Conservation (phyloP, 768 basidiomycete genomes). For the Asterophora lycoperdoides region DNA sequence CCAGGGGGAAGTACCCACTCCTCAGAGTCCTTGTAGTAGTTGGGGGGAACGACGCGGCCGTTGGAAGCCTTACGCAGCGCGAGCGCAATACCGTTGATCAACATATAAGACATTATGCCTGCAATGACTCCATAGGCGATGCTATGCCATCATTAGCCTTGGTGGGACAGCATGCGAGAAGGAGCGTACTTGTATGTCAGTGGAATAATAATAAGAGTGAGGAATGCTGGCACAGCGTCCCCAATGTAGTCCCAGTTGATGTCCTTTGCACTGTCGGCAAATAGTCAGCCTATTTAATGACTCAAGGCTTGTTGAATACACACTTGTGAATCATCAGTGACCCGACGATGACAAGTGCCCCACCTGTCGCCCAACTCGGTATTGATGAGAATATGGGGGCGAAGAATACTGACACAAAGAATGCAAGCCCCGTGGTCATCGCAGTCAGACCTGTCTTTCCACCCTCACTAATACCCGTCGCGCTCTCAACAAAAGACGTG, state of each 20-base stretch:
- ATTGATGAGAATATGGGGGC: slow-evolving; percentile 87
- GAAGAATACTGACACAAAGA: slow-evolving; percentile 85
- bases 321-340: slow-evolving; percentile 85
- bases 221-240: slow-evolving; percentile 82
- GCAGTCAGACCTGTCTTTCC: slow-evolving; percentile 86
- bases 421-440: slow-evolving; percentile 64
- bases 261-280: slow-evolving; percentile 54
- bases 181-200: slow-evolving; percentile 65
- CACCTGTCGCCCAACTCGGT: slow-evolving; percentile 83
- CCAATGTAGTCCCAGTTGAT: slow-evolving; percentile 91
- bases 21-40: slow-evolving; percentile 61
- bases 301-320: slow-evolving; percentile 17
- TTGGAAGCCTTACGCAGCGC: slow-evolving; percentile 47
- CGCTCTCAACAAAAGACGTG: slow-evolving; percentile 79
- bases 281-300: neutral
- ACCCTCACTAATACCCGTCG: slow-evolving; percentile 81
- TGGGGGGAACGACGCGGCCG: slow-evolving; percentile 62
- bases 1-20: slow-evolving; percentile 72
- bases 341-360: slow-evolving; percentile 82
- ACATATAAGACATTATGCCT: slow-evolving; percentile 63
- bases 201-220: slow-evolving; percentile 77
- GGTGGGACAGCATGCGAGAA: neutral
- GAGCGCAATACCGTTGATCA: slow-evolving; percentile 70
- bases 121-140: slow-evolving; percentile 89
- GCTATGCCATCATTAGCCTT: slow-evolving; percentile 32